Conservation (phyloP, 1,284 basidiomycete species). For the Irpex rosettiformis region DNA sequence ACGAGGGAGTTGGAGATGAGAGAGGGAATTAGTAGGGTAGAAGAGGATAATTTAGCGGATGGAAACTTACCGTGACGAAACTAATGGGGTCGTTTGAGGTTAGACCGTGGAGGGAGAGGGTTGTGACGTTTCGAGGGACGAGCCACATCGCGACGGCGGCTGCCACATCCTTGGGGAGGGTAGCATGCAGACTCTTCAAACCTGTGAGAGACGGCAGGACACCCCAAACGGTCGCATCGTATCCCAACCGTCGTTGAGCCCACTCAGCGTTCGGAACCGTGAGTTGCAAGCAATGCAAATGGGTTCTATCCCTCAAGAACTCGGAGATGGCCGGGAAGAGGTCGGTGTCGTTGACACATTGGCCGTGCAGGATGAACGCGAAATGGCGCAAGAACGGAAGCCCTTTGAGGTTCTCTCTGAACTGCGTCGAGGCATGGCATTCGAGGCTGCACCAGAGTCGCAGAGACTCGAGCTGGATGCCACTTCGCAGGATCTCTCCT, state of each 20-base stretch:
- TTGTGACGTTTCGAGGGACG: conserved; percentile 53
- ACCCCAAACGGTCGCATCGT: conserved; percentile 66
- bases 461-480: conserved; percentile 60
- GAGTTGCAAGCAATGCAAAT: conserved; percentile 50
- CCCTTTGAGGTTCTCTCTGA: conserved; percentile 37
- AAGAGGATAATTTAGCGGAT: conserved; percentile 2
- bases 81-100: conserved; percentile 28
- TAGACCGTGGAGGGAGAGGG: conserved; percentile 47
- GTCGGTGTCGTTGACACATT: conserved; percentile 50
- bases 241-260: conserved; percentile 50
- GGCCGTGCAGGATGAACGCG: conserved; percentile 48
- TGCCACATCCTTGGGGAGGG: conserved; percentile 60
- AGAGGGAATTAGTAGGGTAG: conserved; percentile 2
- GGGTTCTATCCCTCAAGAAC: conserved; percentile 56
- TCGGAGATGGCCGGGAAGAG: conserved; percentile 66
- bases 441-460: conserved; percentile 51
- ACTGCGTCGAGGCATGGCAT: conserved; percentile 44
- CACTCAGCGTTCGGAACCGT: conserved; percentile 45
- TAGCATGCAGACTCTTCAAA: conserved; percentile 51
- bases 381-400: conserved; percentile 66
- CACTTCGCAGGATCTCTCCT: conserved; percentile 53
- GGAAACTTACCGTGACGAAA: conserved; percentile 28
- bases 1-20: not conserved
- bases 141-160: conserved; percentile 65
- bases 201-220: conserved; percentile 56